These are phyloP conservation scores for Coniochaeta sp. DNA, from an alignment of 2,329 filamentous ascomycete species.

Conservation along the genomic window DNA sequence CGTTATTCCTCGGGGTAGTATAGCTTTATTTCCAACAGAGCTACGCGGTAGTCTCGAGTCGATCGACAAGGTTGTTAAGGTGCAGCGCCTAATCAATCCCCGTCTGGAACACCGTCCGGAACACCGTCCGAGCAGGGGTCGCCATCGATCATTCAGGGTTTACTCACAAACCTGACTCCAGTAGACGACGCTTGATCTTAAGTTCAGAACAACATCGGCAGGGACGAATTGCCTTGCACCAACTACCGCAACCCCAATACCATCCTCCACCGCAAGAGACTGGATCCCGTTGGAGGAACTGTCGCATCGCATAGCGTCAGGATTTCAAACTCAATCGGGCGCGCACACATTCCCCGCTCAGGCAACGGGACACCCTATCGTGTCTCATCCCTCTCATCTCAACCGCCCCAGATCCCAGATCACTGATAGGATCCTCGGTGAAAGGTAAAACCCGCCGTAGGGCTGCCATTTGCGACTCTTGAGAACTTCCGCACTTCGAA, in stretches of 20 bases:
- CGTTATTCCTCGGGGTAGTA: neutral
- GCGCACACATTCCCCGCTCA: neutral
- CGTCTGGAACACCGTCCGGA: too few species aligned
- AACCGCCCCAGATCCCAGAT: neutral
- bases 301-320: neutral
- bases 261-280: neutral
- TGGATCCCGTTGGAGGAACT: neutral
- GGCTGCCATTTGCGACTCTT: neutral
- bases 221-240: neutral
- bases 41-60: neutral
- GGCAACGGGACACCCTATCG: neutral
- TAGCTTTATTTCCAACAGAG: neutral
- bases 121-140: neutral
- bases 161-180: neutral
- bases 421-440: neutral
- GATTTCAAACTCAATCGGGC: neutral
- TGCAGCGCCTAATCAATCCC: neutral
- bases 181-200: neutral
- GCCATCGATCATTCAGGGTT: neutral
- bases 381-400: neutral
- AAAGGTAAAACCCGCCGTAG: neutral
- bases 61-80: neutral
- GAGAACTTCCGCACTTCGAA: neutral
- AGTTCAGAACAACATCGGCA: neutral
- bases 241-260: neutral